Evolutionary conservation across 2,329 filamentous ascomycete species (phyloP).

Genomic region (Podosphaera fusca): DNA sequence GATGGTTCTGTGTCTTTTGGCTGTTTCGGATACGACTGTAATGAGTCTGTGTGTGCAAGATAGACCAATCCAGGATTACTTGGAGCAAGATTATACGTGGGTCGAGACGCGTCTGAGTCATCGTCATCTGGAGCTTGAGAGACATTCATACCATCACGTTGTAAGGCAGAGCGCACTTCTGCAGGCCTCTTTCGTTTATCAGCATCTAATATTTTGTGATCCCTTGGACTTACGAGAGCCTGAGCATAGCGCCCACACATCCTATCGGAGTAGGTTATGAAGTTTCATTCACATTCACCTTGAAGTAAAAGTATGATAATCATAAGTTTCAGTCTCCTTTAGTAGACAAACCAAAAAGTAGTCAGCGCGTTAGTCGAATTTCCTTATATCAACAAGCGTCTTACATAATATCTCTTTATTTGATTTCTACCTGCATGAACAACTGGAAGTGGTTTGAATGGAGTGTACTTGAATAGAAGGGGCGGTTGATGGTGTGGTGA

Average conservation of each 20-base stretch:
- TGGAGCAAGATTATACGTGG: constrained; percentile 83
- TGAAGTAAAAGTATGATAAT: too few relatives aligned
- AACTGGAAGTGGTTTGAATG: too few relatives aligned
- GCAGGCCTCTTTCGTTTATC: constrained; percentile 37
- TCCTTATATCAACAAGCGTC: too few relatives aligned
- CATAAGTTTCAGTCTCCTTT: too few relatives aligned
- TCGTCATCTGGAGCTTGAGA: constrained; percentile 51
- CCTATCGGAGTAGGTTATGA: not conserved
- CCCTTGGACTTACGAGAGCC: constrained; percentile 9
- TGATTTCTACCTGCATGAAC: too few relatives aligned
- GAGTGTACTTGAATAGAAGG: too few relatives aligned
- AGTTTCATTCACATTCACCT: not conserved
- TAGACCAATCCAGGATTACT: constrained; percentile 72
- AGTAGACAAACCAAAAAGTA: too few relatives aligned
- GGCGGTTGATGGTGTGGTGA: too few relatives aligned
- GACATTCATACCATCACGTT: constrained; percentile 51
- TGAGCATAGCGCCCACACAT: constrained; percentile 17
- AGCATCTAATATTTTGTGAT: not conserved
- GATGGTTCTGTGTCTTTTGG: constrained; percentile 6
- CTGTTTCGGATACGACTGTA: constrained; percentile 33
- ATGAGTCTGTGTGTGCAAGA: constrained; percentile 42
- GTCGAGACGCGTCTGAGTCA: constrained; percentile 30
- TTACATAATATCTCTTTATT: too few relatives aligned
- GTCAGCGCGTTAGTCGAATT: too few relatives aligned
- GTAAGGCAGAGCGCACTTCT: constrained; percentile 49